Evolutionary conservation across 2,329 filamentous ascomycete genomes (phyloP), one percentile per base, ranked within the genome.

Genomic region (Paecilomyces fulvus): DNA sequence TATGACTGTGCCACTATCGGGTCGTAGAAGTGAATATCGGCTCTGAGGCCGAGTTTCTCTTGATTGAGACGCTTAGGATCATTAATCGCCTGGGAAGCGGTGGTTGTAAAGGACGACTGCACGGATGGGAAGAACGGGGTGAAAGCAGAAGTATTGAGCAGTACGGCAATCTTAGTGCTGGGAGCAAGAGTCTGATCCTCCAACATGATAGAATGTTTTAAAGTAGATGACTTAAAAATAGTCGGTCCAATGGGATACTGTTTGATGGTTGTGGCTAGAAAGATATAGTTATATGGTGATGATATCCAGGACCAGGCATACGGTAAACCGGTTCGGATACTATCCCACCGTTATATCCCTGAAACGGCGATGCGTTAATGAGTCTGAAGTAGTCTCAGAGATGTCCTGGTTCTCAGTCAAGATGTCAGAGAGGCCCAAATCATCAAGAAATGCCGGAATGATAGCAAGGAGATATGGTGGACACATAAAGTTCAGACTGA

Each of bases 11-110:
- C 59, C 1, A 65, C 49, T 5, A 67, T 64, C 0, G 66, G 66
- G 43, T 69, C 64, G 55, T 61, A 68, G 55, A 65, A 63, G 28
- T 63, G 51, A n/a, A 68, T 57, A 8, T 55, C 12, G n/a, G 58
- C 54, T 11, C 31, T 43, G 2, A 56, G 58, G 37, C 9, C 37
- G 37, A 43, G 37, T n/a, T 8, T n/a, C 7, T 9, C 37, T 17
- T 1, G 37, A 43, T 43, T n/a, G 1, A 43, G 37, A 17, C n/a
- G 6, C 8, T 17, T 9, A 2, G 14, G n/a, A 8, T 43, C 37
- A n/a, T 43, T n/a, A 3, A 43, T 17, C 14, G 37, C 37, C n/a
- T 43, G 37, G 14, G 37, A 43, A 3, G 37, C 37, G 14, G n/a
- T 43, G n/a, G 3, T 43, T 43, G 37, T 43, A 43, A 43, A 43